Evolutionary conservation across 805 yeast genomes (phyloP), one percentile per base, ranked within the genome.

Genomic region (Pichia phayaonensis): DNA sequence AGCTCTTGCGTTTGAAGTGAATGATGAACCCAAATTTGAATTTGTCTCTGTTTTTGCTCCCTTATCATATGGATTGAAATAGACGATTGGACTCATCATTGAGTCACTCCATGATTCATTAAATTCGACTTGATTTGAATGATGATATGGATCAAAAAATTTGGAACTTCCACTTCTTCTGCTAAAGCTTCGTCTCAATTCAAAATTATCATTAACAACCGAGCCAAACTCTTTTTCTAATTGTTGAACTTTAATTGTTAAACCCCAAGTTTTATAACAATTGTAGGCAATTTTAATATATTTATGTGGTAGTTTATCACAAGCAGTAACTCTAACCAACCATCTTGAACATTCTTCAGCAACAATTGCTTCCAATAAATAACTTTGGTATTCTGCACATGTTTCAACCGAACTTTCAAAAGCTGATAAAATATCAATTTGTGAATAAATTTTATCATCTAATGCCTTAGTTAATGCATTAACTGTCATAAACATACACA

Each of bases 381-480:
- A 60, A 20, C 64, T 56, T 12, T 65, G 63, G 38, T 59, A 51
- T n/a, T 54, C 53, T 7, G 61, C 58, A 1, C 77, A 73, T 4
- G 52, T 46, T n/a, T 68, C 72, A n/a, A 75, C 65, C 0, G 80
- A 74, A 23, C 65, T 70, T 47, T 75, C 77, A 56, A 71, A 77
- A 18, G 62, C 53, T 51, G 77, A 81, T 10, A 77, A 57, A 4
- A 70, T 63, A 22, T 65, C 71, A 21, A 77, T 56, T 20, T 68
- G 67, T 10, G 52, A 49, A 22, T 29, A 45, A 29, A n/a, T 4
- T 6, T 71, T 57, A 3, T 51, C 52, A 5, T 57, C 56, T 2
- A 59, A 57, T 24, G 54, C 42, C 24, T 61, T 55, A 47, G 61
- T 16, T 47, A 71, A 62, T 2, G 77, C 77, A 38, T 64, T 59